Evolutionary conservation across 805 yeast species (phyloP), one percentile per base, ranked within the genome.

Genomic region (Millerozyma miso): DNA sequence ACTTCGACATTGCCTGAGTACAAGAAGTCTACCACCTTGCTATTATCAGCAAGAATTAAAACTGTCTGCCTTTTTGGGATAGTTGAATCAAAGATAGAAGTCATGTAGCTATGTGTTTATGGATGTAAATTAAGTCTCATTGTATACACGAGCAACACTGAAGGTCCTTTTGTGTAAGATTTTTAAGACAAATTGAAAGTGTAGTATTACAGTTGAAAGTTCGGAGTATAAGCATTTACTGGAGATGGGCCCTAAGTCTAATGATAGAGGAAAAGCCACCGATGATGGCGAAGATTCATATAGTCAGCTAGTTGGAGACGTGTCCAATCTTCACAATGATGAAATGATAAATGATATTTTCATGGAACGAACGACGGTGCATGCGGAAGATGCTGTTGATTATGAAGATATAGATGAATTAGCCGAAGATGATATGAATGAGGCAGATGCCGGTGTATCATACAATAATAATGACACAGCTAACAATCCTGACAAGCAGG

Each of bases 331-430:
- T 8, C 71, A 68, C 2, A 69, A 64, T 40, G 73, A 65, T 37
- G 59, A 58, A 39, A 60, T 62, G 26, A 65, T 70, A 12, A 69
- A 67, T 40, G 62, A 65, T 23, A 70, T 70, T 35, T 70, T 67
- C 47, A 50, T 46, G 42, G 67, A 63, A 31, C 49, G 59, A 20
- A 53, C 54, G 31, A 67, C 86, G 2, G 74, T 76, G 42, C 98
- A 90, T 62, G 90, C 93, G 1, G 96, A 80, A 4, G 91, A 90
- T 60, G 99, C 99, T 7, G 71, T 89, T 26, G 98, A 91, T 62
- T 91, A 86, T 59, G 97, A 88, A 56, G 96, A 88, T 59, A 95
- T 87, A 55, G 97, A 90, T 51, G 97, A 90, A 61, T 69, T 90
- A 38, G 97, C 97, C 0, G 97, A 90, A 18, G 29, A 23, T 23